Percentiles rank a stretch among this genome's conserved stretches.
phyloP scores from a whole-genome alignment of 2,329 filamentous ascomycete genomes.

The Fusarium tuaranense region DNA sequence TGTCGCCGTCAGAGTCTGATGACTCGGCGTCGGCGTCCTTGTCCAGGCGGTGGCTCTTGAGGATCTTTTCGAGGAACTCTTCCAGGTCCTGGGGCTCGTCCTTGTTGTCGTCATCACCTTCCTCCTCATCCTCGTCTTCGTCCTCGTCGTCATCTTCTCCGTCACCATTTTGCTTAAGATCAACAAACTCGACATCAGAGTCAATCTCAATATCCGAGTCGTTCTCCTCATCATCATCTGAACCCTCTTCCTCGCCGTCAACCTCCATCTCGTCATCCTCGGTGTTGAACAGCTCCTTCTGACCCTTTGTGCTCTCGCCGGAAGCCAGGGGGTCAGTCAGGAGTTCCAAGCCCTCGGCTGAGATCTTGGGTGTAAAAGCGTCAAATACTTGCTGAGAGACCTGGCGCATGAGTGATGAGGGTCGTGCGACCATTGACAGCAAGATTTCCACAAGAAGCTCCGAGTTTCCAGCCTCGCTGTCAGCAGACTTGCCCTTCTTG shows the following conservation, averaged over 20 bases:
- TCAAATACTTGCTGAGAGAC: conserved; percentile 90
- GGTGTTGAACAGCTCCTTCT: conserved; percentile 85
- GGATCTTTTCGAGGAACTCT: conserved; percentile 79
- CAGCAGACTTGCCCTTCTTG: conserved; percentile 57
- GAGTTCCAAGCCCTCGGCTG: conserved; percentile 75
- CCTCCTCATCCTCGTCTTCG: conserved; percentile 55
- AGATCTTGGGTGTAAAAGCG: conserved; percentile 82
- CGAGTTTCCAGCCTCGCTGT: conserved; percentile 69
- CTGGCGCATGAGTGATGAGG: conserved; percentile 85
- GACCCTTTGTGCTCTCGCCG: conserved; percentile 84
- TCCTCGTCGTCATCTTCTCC: conserved; percentile 58
- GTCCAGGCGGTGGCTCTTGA: conserved; percentile 77
- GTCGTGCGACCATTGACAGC: conserved; percentile 88
- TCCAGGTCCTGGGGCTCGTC: conserved; percentile 68
- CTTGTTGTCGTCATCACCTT: conserved; percentile 57
- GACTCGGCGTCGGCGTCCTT: conserved; percentile 67
- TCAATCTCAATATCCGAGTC: conserved; percentile 62
- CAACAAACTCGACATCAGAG: conserved; percentile 63
- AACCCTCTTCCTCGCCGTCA: conserved; percentile 56
- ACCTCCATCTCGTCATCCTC: conserved; percentile 70
- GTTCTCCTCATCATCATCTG: conserved; percentile 57
- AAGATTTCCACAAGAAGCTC: conserved; percentile 88
- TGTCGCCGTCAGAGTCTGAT: conserved; percentile 78
- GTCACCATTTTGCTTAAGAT: conserved; percentile 54
- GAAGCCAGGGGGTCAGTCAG: conserved; percentile 77